Conservation (phyloP, 2,329 filamentous ascomycete species). For the Venturia carpophila region DNA sequence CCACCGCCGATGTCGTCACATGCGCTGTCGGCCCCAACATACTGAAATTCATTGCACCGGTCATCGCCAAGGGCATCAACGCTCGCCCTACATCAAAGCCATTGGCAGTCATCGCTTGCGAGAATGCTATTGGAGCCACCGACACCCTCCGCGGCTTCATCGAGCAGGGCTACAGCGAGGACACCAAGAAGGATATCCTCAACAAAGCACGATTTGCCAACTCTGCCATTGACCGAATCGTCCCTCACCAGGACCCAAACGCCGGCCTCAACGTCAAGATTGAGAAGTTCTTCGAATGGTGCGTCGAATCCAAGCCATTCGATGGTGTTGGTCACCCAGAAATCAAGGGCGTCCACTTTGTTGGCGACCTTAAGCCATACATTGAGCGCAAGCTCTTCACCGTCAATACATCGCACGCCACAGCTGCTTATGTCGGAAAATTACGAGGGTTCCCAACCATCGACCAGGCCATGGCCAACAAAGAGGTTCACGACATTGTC, state of each 20-base stretch:
- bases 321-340: slow-evolving; percentile 59
- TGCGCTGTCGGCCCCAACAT: slow-evolving; percentile 96
- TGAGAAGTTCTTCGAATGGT: slow-evolving; percentile 99
- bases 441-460: slow-evolving; percentile 78
- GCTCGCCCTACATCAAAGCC: slow-evolving; percentile 59
- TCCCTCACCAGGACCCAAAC: slow-evolving; percentile 75
- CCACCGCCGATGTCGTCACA: slow-evolving; percentile 81
- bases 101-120: slow-evolving; percentile 89
- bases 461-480: slow-evolving; percentile 77
- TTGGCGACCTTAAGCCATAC: slow-evolving; percentile 83
- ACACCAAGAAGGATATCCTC: slow-evolving; percentile 60
- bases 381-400: slow-evolving; percentile 99
- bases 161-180: slow-evolving; percentile 60
- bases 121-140: slow-evolving; percentile 94
- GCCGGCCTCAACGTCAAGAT: slow-evolving; percentile 86
- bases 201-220: slow-evolving; percentile 85
- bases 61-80: slow-evolving; percentile 90
- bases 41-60: slow-evolving; percentile 90
- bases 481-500: slow-evolving; percentile 71
- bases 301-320: slow-evolving; percentile 84
- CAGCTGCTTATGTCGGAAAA: slow-evolving; percentile 91
- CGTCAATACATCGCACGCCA: slow-evolving; percentile 96
- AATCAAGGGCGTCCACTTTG: slow-evolving; percentile 88
- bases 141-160: slow-evolving; percentile 64
- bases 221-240: slow-evolving; percentile 96